These are phyloP conservation scores for Cercophora sp. DNA, from an alignment of 495 filamentous ascomycete species.

Conservation along the genomic window DNA sequence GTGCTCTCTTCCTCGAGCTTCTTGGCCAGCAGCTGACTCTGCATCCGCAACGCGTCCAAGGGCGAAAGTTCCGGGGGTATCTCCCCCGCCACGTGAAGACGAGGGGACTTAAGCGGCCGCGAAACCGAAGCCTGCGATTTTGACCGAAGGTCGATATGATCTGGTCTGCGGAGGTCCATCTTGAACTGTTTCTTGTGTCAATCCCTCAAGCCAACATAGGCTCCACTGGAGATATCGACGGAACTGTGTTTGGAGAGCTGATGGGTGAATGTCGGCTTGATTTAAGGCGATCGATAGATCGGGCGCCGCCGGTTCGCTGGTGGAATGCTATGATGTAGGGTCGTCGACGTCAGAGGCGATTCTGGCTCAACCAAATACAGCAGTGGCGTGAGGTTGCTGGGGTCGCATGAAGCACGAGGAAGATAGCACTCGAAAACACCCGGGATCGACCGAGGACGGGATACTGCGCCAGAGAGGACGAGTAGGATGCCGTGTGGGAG, in stretches of 20 bases:
- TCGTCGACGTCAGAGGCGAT: slow-evolving; percentile 22
- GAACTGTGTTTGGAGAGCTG: background rate
- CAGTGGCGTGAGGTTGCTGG: slow-evolving; percentile 1
- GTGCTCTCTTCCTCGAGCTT: slow-evolving; percentile 76
- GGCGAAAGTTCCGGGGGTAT: slow-evolving; percentile 89
- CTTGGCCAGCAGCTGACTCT: slow-evolving; percentile 80
- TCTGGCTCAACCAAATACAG: slow-evolving; percentile 7
- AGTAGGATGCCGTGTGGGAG: slow-evolving; percentile 4
- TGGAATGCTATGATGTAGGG: slow-evolving; percentile 13
- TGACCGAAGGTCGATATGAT: slow-evolving; percentile 59
- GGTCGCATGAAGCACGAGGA: slow-evolving; percentile 36
- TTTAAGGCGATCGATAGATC: background rate
- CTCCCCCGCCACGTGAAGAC: slow-evolving; percentile 78
- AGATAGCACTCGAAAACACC: slow-evolving; percentile 21
- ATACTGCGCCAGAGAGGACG: slow-evolving; percentile 7
- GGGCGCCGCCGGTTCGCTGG: background rate
- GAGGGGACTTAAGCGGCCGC: slow-evolving; percentile 59
- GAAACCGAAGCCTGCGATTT: slow-evolving; percentile 58
- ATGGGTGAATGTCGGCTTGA: background rate
- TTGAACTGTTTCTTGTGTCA: slow-evolving; percentile 16
- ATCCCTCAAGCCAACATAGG: too few relatives aligned
- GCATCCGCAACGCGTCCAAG: slow-evolving; percentile 87
- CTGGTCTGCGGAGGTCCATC: slow-evolving; percentile 53
- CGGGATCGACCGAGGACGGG: slow-evolving; percentile 20
- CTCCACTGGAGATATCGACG: too few relatives aligned